Evolutionary conservation across 2,329 filamentous ascomycete genomes (phyloP).

Genomic region (Xylaria sp.): DNA sequence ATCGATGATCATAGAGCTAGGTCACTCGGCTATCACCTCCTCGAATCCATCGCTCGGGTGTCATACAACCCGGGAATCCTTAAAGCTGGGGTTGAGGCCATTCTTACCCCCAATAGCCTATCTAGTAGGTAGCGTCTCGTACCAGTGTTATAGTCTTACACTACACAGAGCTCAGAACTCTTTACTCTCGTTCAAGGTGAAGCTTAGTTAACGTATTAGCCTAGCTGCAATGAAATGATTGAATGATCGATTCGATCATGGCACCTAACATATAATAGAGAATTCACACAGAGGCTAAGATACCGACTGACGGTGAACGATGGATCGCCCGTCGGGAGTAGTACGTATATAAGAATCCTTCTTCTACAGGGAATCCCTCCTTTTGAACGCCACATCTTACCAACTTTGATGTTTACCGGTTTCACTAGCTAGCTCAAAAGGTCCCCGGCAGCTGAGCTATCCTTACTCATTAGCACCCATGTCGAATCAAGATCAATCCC

Average conservation of each 20-base stretch:
- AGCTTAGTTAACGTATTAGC: neutral
- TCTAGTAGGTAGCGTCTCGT: too few relatives aligned
- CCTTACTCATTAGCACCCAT: neutral
- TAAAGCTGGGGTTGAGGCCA: too few relatives aligned
- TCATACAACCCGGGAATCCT: too few relatives aligned
- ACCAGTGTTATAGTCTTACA: too few relatives aligned
- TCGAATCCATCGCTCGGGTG: too few relatives aligned
- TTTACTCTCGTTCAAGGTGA: too few relatives aligned
- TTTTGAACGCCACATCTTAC: neutral
- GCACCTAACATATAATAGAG: neutral
- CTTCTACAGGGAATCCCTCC: neutral
- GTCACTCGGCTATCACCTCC: too few relatives aligned
- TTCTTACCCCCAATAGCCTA: too few relatives aligned
- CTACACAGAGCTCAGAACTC: neutral
- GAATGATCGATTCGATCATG: neutral
- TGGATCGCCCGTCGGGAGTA: neutral
- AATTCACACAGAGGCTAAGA: neutral
- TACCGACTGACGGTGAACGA: neutral
- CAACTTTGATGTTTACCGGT: neutral
- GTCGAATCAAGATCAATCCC: neutral
- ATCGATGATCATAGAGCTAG: neutral
- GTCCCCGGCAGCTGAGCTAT: neutral
- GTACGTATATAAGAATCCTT: neutral
- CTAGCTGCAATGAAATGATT: neutral
- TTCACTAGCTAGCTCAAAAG: neutral